phyloP scores from a whole-genome alignment of 805 yeast species.

The Candida awuae region DNA sequence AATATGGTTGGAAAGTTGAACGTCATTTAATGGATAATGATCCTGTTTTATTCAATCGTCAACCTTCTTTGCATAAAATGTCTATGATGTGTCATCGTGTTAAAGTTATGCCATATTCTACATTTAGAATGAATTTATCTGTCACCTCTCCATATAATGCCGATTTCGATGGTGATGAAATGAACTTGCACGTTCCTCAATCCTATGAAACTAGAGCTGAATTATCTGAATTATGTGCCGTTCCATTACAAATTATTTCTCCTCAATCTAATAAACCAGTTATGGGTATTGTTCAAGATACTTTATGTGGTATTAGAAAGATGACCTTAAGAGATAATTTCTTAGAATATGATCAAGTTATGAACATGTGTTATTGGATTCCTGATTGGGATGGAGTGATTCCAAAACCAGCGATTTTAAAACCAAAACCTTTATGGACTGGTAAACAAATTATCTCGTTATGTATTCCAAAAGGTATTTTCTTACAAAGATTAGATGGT shows the following conservation, averaged over 20 bases:
- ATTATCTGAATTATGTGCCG: slow-evolving; percentile 89
- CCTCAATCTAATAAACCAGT: slow-evolving; percentile 99
- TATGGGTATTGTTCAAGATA: slow-evolving; percentile 99
- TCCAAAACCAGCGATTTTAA: slow-evolving; percentile 88
- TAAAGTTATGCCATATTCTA: slow-evolving; percentile 96
- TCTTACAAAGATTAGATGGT: slow-evolving; percentile 88
- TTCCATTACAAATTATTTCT: slow-evolving; percentile 94
- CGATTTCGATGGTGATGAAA: slow-evolving; percentile 99
- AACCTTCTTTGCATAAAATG: slow-evolving; percentile 98
- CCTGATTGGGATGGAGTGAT: slow-evolving; percentile 98
- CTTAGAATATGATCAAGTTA: slow-evolving; percentile 85
- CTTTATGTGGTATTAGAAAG: slow-evolving; percentile 93
- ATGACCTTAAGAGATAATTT: slow-evolving; percentile 88
- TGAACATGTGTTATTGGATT: slow-evolving; percentile 96
- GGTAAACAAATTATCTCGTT: slow-evolving; percentile 91
- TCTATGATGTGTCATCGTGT: slow-evolving; percentile 99
- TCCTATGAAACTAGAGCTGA: slow-evolving; percentile 98
- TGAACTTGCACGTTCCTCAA: slow-evolving; percentile 99
- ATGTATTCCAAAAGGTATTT: slow-evolving; percentile 94
- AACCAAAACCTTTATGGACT: slow-evolving; percentile 95
- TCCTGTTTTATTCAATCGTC: slow-evolving; percentile 97
- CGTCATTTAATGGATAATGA: slow-evolving; percentile 97
- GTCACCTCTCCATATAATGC: slow-evolving; percentile 99
- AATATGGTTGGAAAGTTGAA: slow-evolving; percentile 98
- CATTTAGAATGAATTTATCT: slow-evolving; percentile 91